A percentile compares a stretch with the other conserved stretches of the same genome.
phyloP scores from a whole-genome alignment of 495 filamentous ascomycete species.

The Aspergillus mulundensis region DNA sequence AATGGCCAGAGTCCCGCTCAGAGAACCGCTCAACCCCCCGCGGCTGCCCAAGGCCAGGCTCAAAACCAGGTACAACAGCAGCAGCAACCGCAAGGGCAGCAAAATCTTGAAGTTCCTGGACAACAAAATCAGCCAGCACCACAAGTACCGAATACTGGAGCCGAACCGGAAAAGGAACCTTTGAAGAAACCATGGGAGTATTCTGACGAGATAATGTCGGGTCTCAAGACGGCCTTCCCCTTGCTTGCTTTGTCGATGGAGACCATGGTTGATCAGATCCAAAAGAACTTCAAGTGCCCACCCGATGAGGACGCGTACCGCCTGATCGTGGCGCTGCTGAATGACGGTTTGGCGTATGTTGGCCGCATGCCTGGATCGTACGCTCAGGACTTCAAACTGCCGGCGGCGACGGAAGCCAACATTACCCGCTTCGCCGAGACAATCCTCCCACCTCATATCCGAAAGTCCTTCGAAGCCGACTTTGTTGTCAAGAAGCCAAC shows the following conservation, averaged over 20 bases:
- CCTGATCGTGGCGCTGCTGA: constrained; percentile 93
- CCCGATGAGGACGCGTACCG: constrained; percentile 98
- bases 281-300: constrained; percentile 97
- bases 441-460: constrained; percentile 86
- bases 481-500: constrained; percentile 92
- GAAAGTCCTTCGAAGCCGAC: constrained; percentile 90
- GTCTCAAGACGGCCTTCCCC: constrained; percentile 93
- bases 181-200: constrained; percentile 89
- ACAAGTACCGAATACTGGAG: constrained; percentile 22
- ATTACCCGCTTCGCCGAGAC: constrained; percentile 96
- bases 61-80: constrained; percentile 20
- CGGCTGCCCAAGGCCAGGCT: constrained; percentile 21
- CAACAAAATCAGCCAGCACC: constrained; percentile 24
- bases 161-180: constrained; percentile 38
- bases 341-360: constrained; percentile 86
- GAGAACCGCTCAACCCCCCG: constrained; percentile 12
- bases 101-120: constrained; percentile 41
- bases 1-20: constrained; percentile 23
- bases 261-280: constrained; percentile 97
- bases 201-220: constrained; percentile 89
- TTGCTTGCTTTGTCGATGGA: constrained; percentile 97
- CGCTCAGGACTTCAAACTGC: constrained; percentile 86
- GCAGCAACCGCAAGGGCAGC: constrained; percentile 21
- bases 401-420: constrained; percentile 84
- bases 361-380: constrained; percentile 81